Percentiles rank a stretch among this genome's conserved stretches.
These are phyloP conservation scores for Globisporangium irregulare DNA, from an alignment of 352 stramenopile species.

Conservation along the genomic window DNA sequence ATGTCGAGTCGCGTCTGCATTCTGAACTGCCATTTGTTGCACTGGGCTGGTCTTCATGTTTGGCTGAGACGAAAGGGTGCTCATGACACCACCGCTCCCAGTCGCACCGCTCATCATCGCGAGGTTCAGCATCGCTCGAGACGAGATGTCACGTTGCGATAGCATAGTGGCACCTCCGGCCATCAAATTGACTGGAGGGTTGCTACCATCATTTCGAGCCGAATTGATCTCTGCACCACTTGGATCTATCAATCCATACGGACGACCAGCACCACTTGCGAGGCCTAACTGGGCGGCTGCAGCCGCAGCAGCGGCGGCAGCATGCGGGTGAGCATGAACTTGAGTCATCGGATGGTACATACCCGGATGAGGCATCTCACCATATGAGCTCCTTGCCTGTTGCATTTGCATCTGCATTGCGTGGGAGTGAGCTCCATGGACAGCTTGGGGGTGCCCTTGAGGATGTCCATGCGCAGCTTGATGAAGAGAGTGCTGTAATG, in stretches of 20 bases:
- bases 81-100: slow-evolving; percentile 13
- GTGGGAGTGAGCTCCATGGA: slow-evolving; percentile 33
- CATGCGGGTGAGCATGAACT: slow-evolving; percentile 35
- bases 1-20: slow-evolving; percentile 7
- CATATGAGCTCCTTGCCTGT: slow-evolving; percentile 33
- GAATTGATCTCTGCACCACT: slow-evolving; percentile 8
- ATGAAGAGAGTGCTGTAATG: slow-evolving; percentile 59
- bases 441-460: slow-evolving; percentile 38
- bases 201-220: slow-evolving; percentile 9
- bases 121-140: slow-evolving; percentile 56
- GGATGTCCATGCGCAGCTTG: slow-evolving; percentile 32
- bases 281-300: slow-evolving; percentile 25
- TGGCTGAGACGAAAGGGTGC: slow-evolving; percentile 14
- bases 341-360: slow-evolving; percentile 57
- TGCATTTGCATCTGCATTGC: slow-evolving; percentile 60
- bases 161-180: slow-evolving; percentile 18
- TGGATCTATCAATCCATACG: slow-evolving; percentile 27
- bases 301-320: slow-evolving; percentile 9
- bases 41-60: slow-evolving; percentile 18
- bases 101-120: slow-evolving; percentile 40
- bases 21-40: slow-evolving; percentile 8
- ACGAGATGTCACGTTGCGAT: slow-evolving; percentile 39
- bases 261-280: slow-evolving; percentile 22
- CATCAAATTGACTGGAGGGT: slow-evolving; percentile 16
- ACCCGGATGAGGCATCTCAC: slow-evolving; percentile 40